Base-by-base conservation (phyloP, 108 stramenopile species). In the Pseudonitzschia pungens region DNA sequence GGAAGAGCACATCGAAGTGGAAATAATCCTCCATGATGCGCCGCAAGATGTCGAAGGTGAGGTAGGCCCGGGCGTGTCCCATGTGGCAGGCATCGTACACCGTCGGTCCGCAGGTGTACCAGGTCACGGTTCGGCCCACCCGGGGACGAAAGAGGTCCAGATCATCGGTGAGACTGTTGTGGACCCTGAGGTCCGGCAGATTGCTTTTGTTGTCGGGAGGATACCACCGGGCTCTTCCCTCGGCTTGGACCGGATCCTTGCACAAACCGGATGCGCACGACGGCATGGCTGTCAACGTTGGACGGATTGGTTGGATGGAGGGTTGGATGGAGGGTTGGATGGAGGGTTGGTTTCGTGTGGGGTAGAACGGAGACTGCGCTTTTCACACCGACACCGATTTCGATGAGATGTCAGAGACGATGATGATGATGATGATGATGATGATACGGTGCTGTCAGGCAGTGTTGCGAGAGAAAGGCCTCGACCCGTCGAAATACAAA, bases 11-110 rank as follows among this genome's bases (percentile, higher is more conserved):
- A 73, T 98, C 78, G 85, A 97, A 98, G 63, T 93, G 91, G 76
- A 98, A 99, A 75, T 96, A 94, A 71, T 97, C 95, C 51, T 83
- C 73, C 87, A 98, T 87, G 74, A 99, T 94, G 12, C 99, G 92
- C 54, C 99, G 91, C 68, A 99, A 82, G 55, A 99, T 97, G 76
- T 99, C 99, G 63, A 99, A 97, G 16, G 83, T 78, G 14, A 99
- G 82, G 84, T 99, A 99, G 2, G 99, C 97, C 29, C 99, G 81
- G 0, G 99, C 99, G 73, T 99, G 99, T 0, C 99, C 99, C 84
- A 99, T 91, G 75, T 99, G 99, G 63, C 89, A 80, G 26, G 84
- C 79, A 72, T 89, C 99, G 72, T 99, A 99, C 10, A 99, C 99
- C 27, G 99, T 99, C 0, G 99, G 99, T 12, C 99, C 99, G 74